Conservation (phyloP, 2,329 filamentous ascomycete species). For the Paecilomyces formosus region DNA sequence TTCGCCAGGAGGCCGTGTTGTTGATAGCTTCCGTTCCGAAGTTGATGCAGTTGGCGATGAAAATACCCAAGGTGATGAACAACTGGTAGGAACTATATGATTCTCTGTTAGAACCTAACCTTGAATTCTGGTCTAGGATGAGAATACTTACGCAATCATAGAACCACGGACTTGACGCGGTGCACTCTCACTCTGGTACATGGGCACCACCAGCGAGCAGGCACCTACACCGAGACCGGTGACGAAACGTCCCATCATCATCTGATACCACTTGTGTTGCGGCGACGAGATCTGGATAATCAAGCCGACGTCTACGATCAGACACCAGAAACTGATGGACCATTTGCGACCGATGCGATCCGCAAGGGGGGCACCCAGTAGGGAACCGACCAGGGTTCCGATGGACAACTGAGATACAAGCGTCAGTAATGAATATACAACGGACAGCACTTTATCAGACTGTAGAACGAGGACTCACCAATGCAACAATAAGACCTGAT, state of each 20-base stretch:
- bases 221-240: conserved; percentile 38
- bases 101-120: background rate
- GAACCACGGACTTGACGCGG: conserved; percentile 40
- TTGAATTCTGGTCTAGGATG: background rate
- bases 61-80: conserved; percentile 41
- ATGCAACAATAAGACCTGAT: conserved; percentile 34
- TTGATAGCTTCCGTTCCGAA: conserved; percentile 30
- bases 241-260: conserved; percentile 35
- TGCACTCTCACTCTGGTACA: conserved; percentile 39
- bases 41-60: conserved; percentile 41
- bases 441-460: background rate
- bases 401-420: conserved; percentile 28
- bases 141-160: conserved; percentile 25
- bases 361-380: conserved; percentile 33
- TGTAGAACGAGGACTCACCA: conserved; percentile 20
- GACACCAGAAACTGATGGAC: conserved; percentile 33
- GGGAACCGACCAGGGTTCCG: conserved; percentile 36
- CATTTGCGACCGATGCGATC: conserved; percentile 36
- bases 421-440: background rate
- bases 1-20: conserved; percentile 39
- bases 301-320: conserved; percentile 31
- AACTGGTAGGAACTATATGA: conserved; percentile 36
- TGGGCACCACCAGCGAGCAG: conserved; percentile 34
- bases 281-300: conserved; percentile 37
- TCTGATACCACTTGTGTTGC: conserved; percentile 29